Conservation (phyloP, 345 rosid species). For the Limnanthes douglasii region DNA sequence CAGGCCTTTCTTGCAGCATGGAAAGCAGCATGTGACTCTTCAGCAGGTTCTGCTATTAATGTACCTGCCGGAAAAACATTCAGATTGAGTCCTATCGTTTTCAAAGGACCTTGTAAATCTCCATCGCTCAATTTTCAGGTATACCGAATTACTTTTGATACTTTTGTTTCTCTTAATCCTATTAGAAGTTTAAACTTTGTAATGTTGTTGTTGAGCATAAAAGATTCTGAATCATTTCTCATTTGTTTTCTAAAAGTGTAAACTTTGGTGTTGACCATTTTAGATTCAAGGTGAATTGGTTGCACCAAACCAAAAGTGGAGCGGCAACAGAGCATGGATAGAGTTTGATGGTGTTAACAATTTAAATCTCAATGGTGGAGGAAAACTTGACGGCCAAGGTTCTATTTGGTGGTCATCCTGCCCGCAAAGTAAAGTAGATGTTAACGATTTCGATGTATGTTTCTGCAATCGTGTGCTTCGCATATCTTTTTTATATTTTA, state of each 20-base stretch:
- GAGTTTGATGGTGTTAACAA: slow-evolving; percentile 14
- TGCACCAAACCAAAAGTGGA: slow-evolving; percentile 24
- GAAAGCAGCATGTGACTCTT: slow-evolving; percentile 12
- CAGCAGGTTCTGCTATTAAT: slow-evolving; percentile 8
- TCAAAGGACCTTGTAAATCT: slow-evolving; percentile 47
- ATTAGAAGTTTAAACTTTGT: not conserved
- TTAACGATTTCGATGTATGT: slow-evolving; percentile 2
- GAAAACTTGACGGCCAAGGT: slow-evolving; percentile 38
- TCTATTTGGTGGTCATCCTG: slow-evolving; percentile 38
- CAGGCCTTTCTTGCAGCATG: slow-evolving; percentile 50
- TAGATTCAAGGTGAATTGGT: slow-evolving; percentile 28
- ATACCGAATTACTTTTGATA: not conserved
- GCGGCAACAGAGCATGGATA: slow-evolving; percentile 21
- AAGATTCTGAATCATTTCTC: not conserved
- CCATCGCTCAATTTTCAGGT: slow-evolving; percentile 22
- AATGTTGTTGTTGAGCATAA: not conserved
- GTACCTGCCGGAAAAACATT: slow-evolving; percentile 25
- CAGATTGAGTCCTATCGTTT: slow-evolving; percentile 23
- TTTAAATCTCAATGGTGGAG: slow-evolving; percentile 26
- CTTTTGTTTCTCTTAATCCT: not conserved
- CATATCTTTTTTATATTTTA: not conserved
- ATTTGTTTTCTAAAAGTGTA: too few species aligned
- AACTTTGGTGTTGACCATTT: not conserved
- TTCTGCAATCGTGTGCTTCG: not conserved
- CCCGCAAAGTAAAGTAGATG: slow-evolving; percentile 13